These are phyloP conservation scores for Lentinula detonsa DNA, from an alignment of 768 basidiomycete species.

Conservation along the genomic window DNA sequence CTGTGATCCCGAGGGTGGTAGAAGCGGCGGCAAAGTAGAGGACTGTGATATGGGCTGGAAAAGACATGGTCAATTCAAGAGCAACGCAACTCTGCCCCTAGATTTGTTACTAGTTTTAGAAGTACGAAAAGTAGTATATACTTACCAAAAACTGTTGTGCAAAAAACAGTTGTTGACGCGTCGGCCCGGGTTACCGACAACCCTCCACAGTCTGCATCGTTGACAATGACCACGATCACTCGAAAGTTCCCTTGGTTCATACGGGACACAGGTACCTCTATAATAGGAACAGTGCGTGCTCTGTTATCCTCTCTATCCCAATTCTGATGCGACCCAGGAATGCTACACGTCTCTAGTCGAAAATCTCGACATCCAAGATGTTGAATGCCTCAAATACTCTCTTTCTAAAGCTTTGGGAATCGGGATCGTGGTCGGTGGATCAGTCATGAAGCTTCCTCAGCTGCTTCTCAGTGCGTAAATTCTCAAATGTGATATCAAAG, in stretches of 20 bases:
- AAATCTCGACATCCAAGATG: slow-evolving; percentile 71
- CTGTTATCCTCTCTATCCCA: not conserved
- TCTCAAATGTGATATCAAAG: not conserved
- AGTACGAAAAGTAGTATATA: too few relatives aligned
- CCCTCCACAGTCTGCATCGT: not conserved
- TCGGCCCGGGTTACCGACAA: too few relatives aligned
- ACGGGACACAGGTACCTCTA: slow-evolving; percentile 70
- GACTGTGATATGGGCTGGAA: slow-evolving; percentile 27
- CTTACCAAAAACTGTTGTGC: too few relatives aligned
- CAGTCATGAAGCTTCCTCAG: slow-evolving; percentile 96
- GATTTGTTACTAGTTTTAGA: too few relatives aligned
- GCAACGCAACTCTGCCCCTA: too few relatives aligned
- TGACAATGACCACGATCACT: slow-evolving; percentile 62
- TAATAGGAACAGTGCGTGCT: slow-evolving; percentile 67
- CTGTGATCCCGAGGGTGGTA: slow-evolving; percentile 55
- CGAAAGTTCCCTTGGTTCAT: slow-evolving; percentile 83
- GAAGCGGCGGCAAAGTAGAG: slow-evolving; percentile 63
- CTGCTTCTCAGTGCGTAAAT: slow-evolving; percentile 66
- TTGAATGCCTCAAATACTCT: slow-evolving; percentile 85
- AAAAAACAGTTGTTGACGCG: too few relatives aligned
- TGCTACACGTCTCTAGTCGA: slow-evolving; percentile 89
- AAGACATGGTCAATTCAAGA: too few relatives aligned
- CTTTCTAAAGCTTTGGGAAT: slow-evolving; percentile 90
- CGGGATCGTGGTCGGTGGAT: slow-evolving; percentile 87
- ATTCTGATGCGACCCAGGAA: slow-evolving; percentile 42